These are phyloP conservation scores for Arthrobotrys megalospora DNA, from an alignment of 2,329 filamentous ascomycete species.

Conservation along the genomic window DNA sequence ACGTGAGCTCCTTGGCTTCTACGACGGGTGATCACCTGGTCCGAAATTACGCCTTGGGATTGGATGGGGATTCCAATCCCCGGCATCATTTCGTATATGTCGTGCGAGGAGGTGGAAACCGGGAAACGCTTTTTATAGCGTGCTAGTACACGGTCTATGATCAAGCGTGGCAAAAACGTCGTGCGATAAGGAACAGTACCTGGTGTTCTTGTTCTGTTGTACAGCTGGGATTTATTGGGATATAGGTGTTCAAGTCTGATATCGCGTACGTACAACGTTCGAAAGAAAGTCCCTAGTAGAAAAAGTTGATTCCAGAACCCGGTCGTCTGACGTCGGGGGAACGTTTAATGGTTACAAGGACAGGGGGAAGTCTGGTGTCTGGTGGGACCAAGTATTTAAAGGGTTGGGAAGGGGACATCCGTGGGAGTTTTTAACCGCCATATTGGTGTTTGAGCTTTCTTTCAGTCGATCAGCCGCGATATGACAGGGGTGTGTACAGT, in stretches of 20 bases:
- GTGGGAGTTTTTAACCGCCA: too few species aligned
- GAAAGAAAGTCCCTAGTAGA: neutral
- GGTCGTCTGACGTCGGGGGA: too few species aligned
- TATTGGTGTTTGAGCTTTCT: too few species aligned
- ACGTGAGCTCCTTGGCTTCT: neutral
- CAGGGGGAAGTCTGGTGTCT: too few species aligned
- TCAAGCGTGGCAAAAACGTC: neutral
- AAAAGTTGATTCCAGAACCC: too few species aligned
- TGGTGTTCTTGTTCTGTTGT: neutral
- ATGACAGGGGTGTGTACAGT: too few species aligned
- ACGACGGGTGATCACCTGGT: neutral
- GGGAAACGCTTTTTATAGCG: slow-evolving; percentile 1
- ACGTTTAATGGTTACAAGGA: too few species aligned
- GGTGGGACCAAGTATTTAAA: too few species aligned
- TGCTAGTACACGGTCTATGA: neutral
- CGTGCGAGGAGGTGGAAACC: neutral
- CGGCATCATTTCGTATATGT: neutral
- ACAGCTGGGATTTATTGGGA: neutral
- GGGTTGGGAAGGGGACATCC: too few species aligned
- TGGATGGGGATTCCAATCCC: neutral
- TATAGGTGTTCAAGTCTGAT: neutral
- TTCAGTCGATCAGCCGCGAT: too few species aligned
- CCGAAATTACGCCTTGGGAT: neutral
- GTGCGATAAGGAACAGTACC: slow-evolving; percentile 14
- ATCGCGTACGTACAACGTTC: neutral